Evolutionary conservation across 1,284 basidiomycete species (phyloP).

Genomic region (Pseudozyma hubeiensis): DNA sequence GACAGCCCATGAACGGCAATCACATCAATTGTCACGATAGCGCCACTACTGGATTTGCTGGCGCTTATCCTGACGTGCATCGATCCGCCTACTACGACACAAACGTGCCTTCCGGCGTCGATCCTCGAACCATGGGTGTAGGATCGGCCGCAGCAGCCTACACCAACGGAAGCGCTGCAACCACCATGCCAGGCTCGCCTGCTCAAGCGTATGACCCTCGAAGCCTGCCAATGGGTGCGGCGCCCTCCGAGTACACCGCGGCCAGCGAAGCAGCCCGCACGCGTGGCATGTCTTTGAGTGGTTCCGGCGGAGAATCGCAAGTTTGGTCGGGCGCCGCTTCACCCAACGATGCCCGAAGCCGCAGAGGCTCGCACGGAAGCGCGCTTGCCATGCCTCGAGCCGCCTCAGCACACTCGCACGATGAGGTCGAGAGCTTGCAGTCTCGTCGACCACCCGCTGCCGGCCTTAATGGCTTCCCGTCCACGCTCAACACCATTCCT

Average conservation of each 20-base stretch:
- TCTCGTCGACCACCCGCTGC: constrained; percentile 21
- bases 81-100: constrained; percentile 32
- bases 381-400: constrained; percentile 17
- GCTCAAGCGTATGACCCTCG: constrained; percentile 3
- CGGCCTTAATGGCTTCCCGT: constrained; percentile 16
- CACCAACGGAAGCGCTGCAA: constrained; percentile 4
- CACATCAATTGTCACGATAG: constrained; percentile 2
- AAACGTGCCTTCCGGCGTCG: constrained; percentile 21
- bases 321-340: constrained; percentile 19
- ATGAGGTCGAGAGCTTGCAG: constrained; percentile 10
- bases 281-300: constrained; percentile 12
- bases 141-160: constrained; percentile 30
- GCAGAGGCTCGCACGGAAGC: constrained; percentile 21
- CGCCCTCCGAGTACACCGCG: constrained; percentile 22
- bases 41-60: constrained; percentile 6
- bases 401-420: constrained; percentile 4
- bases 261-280: constrained; percentile 23
- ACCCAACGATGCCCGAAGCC: constrained; percentile 11
- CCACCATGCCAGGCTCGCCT: constrained; percentile 4
- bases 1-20: constrained; percentile 4
- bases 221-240: constrained; percentile 27
- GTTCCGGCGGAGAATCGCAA: neutral
- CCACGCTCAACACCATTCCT: constrained; percentile 29
- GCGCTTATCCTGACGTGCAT: constrained; percentile 33
- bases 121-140: constrained; percentile 13